A percentile compares a stretch with the other conserved stretches of the same genome.
phyloP scores from a whole-genome alignment of 73 alveolate genomes.

The Paraurostyla sp. region DNA sequence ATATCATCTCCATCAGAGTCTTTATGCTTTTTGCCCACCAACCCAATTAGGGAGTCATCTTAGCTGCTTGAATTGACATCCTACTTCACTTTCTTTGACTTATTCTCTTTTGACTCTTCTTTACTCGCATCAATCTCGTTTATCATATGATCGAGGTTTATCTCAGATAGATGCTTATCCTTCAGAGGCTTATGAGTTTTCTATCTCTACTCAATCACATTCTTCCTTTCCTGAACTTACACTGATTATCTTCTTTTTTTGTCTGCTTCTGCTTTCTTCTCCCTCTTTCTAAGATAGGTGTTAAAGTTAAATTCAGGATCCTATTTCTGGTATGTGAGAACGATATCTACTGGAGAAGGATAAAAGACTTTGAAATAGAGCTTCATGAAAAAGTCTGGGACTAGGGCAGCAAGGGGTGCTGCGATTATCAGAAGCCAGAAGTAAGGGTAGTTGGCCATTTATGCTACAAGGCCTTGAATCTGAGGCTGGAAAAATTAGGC shows the following conservation, averaged over 20 bases:
- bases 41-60: too few species aligned
- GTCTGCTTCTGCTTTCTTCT: neutral
- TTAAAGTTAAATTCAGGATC: slow-evolving; percentile 1
- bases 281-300: neutral
- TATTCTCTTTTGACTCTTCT: too few species aligned
- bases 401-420: slow-evolving; percentile 82
- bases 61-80: too few species aligned
- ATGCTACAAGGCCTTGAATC: slow-evolving; percentile 78
- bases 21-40: too few species aligned
- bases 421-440: slow-evolving; percentile 85
- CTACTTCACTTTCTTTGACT: too few species aligned
- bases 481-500: slow-evolving; percentile 88
- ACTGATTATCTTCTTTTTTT: neutral
- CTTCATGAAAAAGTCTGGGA: slow-evolving; percentile 85
- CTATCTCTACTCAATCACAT: too few species aligned
- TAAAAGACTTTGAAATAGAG: neutral
- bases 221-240: neutral
- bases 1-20: too few species aligned
- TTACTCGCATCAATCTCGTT: too few species aligned
- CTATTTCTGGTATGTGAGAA: neutral
- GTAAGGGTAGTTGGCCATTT: slow-evolving; percentile 70
- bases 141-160: too few species aligned
- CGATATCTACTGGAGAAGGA: slow-evolving; percentile 39
- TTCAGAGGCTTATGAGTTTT: too few species aligned
- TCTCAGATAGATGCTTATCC: too few species aligned